Conservation (phyloP, 768 basidiomycete species). For the Lentinula detonsa region DNA sequence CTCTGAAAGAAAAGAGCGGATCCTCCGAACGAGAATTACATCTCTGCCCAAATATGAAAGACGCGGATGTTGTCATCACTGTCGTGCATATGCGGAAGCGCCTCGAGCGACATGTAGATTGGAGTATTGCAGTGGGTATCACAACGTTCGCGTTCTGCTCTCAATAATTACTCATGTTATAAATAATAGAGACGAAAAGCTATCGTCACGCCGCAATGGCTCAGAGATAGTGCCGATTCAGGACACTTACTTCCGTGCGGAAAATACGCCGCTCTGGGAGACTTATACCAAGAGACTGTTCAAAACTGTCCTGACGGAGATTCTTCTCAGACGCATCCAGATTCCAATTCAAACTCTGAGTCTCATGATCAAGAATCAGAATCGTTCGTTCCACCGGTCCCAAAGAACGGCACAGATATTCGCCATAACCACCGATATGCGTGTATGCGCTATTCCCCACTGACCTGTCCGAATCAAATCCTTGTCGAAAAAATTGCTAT, state of each 20-base stretch:
- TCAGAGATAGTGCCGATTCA: slow-evolving; percentile 47
- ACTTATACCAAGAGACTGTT: slow-evolving; percentile 42
- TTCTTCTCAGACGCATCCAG: slow-evolving; percentile 4
- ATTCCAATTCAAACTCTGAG: neutral
- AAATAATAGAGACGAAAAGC: slow-evolving; percentile 51
- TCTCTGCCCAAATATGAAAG: slow-evolving; percentile 31
- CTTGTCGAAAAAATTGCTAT: slow-evolving; percentile 54
- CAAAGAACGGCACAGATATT: neutral
- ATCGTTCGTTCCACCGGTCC: neutral
- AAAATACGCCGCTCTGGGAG: slow-evolving; percentile 49
- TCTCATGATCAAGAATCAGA: neutral
- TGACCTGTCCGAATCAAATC: slow-evolving; percentile 63
- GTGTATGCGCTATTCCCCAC: slow-evolving; percentile 57
- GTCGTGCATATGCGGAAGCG: slow-evolving; percentile 59
- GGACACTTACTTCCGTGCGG: slow-evolving; percentile 42
- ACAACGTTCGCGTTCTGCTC: neutral
- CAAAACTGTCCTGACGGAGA: slow-evolving; percentile 35
- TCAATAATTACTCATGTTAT: neutral
- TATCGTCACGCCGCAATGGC: slow-evolving; percentile 70
- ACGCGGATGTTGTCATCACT: slow-evolving; percentile 65
- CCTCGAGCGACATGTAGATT: slow-evolving; percentile 63
- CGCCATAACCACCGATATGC: slow-evolving; percentile 41
- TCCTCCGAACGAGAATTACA: slow-evolving; percentile 17
- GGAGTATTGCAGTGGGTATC: slow-evolving; percentile 56
- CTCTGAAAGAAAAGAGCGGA: neutral